Percentiles rank a stretch among this genome's conserved stretches.
These are phyloP conservation scores for Fusarium siculi DNA, from an alignment of 2,329 filamentous ascomycete genomes.

Conservation along the genomic window DNA sequence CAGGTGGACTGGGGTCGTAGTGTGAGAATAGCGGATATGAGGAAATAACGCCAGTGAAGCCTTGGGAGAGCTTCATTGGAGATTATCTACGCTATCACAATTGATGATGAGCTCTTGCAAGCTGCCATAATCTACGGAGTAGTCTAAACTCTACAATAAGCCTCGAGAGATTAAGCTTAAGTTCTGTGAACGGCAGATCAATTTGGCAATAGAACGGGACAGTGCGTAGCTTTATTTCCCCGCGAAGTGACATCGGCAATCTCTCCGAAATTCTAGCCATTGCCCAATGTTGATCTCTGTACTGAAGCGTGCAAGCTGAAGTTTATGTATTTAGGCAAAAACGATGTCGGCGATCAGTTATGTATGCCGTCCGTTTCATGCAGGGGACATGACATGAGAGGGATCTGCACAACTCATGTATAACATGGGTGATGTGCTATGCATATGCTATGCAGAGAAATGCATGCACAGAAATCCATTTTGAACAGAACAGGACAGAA, in stretches of 20 bases:
- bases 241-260: constrained; percentile 7
- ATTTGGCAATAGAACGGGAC: not conserved
- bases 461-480: constrained; percentile 1
- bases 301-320: constrained; percentile 2
- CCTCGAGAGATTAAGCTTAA: not conserved
- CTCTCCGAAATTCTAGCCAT: not conserved
- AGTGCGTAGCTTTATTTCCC: not conserved
- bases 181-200: not conserved
- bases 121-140: not conserved
- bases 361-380: constrained; percentile 1
- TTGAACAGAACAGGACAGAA: not conserved
- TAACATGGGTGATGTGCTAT: constrained; percentile 1
- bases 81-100: not conserved
- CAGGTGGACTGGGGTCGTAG: not conserved
- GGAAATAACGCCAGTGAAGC: not conserved
- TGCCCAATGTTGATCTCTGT: constrained; percentile 5
- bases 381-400: constrained; percentile 2
- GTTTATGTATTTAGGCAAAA: constrained; percentile 23
- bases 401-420: constrained; percentile 1
- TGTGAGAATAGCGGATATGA: not conserved
- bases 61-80: not conserved
- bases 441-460: constrained; percentile 7
- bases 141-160: not conserved
- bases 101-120: not conserved
- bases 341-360: constrained; percentile 3